Conservation (phyloP, 2,329 filamentous ascomycete genomes). For the Didymella keratinophila region DNA sequence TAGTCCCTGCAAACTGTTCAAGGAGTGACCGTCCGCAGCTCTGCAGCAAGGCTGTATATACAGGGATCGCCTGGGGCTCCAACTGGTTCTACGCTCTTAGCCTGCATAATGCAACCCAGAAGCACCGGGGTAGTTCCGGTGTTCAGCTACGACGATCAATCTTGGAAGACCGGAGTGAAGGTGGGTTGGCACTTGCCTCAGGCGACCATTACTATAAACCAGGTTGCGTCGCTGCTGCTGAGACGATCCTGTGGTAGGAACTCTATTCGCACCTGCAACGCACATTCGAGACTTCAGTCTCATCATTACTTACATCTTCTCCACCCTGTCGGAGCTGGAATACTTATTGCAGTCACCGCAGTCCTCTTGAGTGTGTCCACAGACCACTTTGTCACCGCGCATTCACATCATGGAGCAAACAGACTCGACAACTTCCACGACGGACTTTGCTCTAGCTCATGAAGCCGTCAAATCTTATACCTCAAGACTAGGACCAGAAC, state of each 20-base stretch:
- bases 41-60: background rate
- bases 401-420: slow-evolving; percentile 5
- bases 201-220: slow-evolving; percentile 5
- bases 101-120: slow-evolving; percentile 13
- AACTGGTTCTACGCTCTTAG: background rate
- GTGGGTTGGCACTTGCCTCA: slow-evolving; percentile 12
- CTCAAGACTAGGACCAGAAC: background rate
- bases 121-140: slow-evolving; percentile 4
- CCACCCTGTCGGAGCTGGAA: background rate
- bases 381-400: no score
- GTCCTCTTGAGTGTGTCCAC: background rate
- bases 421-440: background rate
- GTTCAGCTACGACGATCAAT: slow-evolving; percentile 4
- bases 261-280: slow-evolving; percentile 5
- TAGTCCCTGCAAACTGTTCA: background rate
- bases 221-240: slow-evolving; percentile 4
- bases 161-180: background rate
- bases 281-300: slow-evolving; percentile 1
- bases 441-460: slow-evolving; percentile 4
- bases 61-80: background rate
- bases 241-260: background rate
- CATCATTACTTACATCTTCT: background rate
- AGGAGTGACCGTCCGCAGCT: background rate
- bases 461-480: background rate
- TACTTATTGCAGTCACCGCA: background rate